These are phyloP conservation scores for Micromonas pusilla DNA, from an alignment of 139 green algal genomes.

Conservation along the genomic window DNA sequence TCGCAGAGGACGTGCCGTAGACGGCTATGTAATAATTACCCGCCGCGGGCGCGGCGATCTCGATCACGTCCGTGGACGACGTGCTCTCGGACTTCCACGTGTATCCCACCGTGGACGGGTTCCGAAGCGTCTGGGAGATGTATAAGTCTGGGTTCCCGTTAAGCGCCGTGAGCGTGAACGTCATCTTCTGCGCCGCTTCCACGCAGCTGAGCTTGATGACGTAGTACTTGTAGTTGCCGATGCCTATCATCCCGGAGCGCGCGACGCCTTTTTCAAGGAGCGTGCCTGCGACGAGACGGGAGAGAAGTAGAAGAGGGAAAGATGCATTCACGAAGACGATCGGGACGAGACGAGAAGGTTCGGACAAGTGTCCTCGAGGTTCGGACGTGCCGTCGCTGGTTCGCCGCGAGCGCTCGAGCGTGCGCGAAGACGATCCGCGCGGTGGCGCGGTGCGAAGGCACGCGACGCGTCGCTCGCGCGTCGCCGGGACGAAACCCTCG, in stretches of 20 bases:
- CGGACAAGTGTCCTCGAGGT: background rate
- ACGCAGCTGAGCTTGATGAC: background rate
- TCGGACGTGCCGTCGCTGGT: background rate
- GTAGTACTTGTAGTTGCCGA: constrained; percentile 28
- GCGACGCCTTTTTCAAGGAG: constrained; percentile 14
- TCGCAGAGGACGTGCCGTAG: background rate
- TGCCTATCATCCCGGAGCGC: background rate
- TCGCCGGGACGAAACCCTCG: too few relatives aligned
- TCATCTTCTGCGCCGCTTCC: constrained; percentile 19
- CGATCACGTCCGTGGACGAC: background rate
- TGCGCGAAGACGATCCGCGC: background rate
- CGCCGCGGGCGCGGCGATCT: background rate
- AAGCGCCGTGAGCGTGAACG: background rate
- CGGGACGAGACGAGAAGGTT: background rate
- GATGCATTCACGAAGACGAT: background rate
- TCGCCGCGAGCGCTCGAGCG: background rate
- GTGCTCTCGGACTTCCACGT: background rate
- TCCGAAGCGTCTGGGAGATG: background rate
- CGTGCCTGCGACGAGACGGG: background rate
- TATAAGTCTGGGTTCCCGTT: constrained; percentile 24
- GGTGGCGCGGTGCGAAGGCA: too few relatives aligned
- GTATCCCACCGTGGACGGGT: background rate
- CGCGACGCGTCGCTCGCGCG: too few relatives aligned
- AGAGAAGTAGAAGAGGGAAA: background rate
- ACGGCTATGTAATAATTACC: constrained; percentile 24